phyloP scores from a whole-genome alignment of 352 stramenopile species.

The Globisporangium nunn region DNA sequence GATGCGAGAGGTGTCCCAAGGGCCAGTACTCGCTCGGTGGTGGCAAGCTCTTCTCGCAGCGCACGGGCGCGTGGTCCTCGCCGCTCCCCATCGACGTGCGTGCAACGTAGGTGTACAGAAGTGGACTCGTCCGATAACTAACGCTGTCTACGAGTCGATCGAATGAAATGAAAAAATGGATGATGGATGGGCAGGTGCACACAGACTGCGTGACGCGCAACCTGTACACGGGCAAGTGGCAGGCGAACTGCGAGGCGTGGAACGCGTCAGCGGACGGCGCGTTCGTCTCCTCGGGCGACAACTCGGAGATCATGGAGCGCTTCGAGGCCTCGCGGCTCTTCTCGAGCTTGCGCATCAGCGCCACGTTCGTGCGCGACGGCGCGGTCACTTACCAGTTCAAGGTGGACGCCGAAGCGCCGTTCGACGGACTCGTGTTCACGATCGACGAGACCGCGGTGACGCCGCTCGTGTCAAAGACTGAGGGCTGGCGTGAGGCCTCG shows the following conservation, averaged over 20 bases:
- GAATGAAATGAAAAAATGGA: no score
- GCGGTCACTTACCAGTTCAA: slow-evolving; percentile 73
- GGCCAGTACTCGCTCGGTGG: slow-evolving; percentile 77
- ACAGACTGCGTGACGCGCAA: slow-evolving; percentile 73
- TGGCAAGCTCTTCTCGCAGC: slow-evolving; percentile 63
- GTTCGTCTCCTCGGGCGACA: slow-evolving; percentile 63
- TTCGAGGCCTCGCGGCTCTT: slow-evolving; percentile 65
- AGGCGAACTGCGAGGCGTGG: slow-evolving; percentile 73
- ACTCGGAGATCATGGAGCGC: slow-evolving; percentile 55
- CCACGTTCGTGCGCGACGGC: slow-evolving; percentile 68
- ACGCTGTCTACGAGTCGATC: not conserved
- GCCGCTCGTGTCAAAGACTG: slow-evolving; percentile 47
- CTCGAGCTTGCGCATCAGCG: slow-evolving; percentile 63
- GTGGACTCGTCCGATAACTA: not conserved
- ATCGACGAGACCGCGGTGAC: slow-evolving; percentile 56
- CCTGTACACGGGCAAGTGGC: slow-evolving; percentile 69
- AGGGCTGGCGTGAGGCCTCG: slow-evolving; percentile 62
- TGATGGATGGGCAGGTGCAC: slow-evolving; percentile 24
- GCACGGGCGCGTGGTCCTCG: slow-evolving; percentile 53
- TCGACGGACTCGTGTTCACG: slow-evolving; percentile 72
- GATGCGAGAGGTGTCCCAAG: slow-evolving; percentile 59
- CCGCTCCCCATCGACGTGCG: slow-evolving; percentile 50
- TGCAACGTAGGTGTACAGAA: not conserved
- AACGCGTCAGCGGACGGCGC: slow-evolving; percentile 39
- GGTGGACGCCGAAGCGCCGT: slow-evolving; percentile 64